Evolutionary conservation across 306 rosid species (phyloP), one percentile per base, ranked within the genome.

Genomic region (Ziziphus jujuba): DNA sequence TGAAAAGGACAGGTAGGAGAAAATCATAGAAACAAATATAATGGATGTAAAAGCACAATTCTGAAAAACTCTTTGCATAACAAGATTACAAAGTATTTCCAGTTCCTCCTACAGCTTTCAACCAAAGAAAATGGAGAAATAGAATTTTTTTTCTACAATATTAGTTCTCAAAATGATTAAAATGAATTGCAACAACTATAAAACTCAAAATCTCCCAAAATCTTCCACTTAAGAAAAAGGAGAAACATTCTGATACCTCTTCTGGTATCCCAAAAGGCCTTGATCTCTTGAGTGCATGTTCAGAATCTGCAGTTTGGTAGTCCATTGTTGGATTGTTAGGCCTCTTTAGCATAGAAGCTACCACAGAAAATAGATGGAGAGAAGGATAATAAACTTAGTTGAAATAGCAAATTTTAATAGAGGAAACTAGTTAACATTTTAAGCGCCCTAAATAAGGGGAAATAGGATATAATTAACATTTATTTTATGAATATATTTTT

Each of bases 201-300:
- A 28, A 49, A 16, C 54, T 49, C 20, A 14, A 49, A 7, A 16
- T 49, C 53, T 49, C 15, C 53, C 7, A 6, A 14, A 55, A 28
- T 14, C 23, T 40, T 4, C 21, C 23, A 52, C 24, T 20, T 35
- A 35, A 35, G 21, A 48, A 19, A 65, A 64, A 22, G 5, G 17
- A 15, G 15, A 21, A 19, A 54, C 61, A 14, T 28, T 23, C 17
- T 22, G 16, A 56, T 49, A 87, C 97, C 92, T 87, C 92, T 50
- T 86, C 92, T 11, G 88, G 59, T 40, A 84, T 73, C 67, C 95
- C 95, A 76, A 86, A 72, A n/a, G 83, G 77, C 69, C 89, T 85
- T 63, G 87, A 66, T 74, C 95, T 82, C 87, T 84, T 87, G 38
- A 89, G 52, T 66, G 84, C 82, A 35, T 75, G 87, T 44, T 85